Percentiles rank a stretch among this genome's conserved stretches.
These are phyloP conservation scores for Colletotrichum spaethianum DNA, from an alignment of 2,329 filamentous ascomycete species.

Conservation along the genomic window DNA sequence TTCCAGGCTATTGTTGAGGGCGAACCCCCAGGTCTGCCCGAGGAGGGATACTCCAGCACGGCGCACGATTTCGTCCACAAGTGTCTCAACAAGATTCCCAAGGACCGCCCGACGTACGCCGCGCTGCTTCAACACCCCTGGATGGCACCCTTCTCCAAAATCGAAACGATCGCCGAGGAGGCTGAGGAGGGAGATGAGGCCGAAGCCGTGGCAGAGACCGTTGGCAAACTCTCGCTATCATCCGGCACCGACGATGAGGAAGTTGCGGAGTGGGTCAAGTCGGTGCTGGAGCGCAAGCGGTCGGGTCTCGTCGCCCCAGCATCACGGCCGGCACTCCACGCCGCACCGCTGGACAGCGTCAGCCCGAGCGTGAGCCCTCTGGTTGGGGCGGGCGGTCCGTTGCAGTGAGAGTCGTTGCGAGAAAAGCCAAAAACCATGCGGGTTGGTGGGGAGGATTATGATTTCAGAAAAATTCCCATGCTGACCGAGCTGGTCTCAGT, in stretches of 20 bases:
- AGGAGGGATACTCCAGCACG: conserved; percentile 81
- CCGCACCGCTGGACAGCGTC: conserved; percentile 85
- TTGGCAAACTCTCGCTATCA: conserved; percentile 60
- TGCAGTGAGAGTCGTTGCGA: conserved; percentile 7
- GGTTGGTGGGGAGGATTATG: conserved; percentile 35
- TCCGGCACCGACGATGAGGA: conserved; percentile 76
- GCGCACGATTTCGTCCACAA: conserved; percentile 90
- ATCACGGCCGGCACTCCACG: conserved; percentile 86
- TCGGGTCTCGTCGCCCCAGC: conserved; percentile 66
- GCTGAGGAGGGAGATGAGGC: conserved; percentile 73
- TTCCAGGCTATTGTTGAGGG: conserved; percentile 94
- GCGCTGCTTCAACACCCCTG: conserved; percentile 92
- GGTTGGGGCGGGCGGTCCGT: background rate
- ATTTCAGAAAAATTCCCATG: conserved; percentile 21
- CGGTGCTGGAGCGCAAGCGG: conserved; percentile 76
- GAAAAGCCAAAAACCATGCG: conserved; percentile 35
- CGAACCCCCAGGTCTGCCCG: conserved; percentile 90
- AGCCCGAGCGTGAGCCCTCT: conserved; percentile 64
- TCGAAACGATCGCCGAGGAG: conserved; percentile 80
- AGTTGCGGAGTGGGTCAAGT: conserved; percentile 87
- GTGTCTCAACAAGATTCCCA: conserved; percentile 93
- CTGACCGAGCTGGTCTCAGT: conserved; percentile 40
- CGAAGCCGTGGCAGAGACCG: conserved; percentile 59
- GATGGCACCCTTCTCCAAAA: conserved; percentile 83
- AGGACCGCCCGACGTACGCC: conserved; percentile 92